These are phyloP conservation scores for Penicillium arizonense DNA, from an alignment of 495 filamentous ascomycete genomes.

Conservation along the genomic window DNA sequence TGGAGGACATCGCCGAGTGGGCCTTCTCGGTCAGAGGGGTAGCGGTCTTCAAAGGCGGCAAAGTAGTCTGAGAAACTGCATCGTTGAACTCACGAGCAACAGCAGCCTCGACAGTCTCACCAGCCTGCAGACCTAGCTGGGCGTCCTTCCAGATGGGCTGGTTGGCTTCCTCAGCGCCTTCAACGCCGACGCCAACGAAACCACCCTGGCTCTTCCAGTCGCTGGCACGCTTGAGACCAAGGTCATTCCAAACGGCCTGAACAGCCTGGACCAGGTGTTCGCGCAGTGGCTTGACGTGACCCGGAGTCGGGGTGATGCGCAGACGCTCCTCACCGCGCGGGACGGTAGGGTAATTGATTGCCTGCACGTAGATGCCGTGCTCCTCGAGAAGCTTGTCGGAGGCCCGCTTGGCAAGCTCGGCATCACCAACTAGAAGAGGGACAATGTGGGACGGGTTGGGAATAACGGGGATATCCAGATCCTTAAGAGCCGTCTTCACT, in stretches of 20 bases:
- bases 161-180: conserved; percentile 53
- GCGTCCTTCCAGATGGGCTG: conserved; percentile 82
- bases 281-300: conserved; percentile 77
- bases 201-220: conserved; percentile 91
- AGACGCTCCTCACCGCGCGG: conserved; percentile 94
- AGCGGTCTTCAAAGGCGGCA: conserved; percentile 30
- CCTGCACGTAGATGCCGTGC: conserved; percentile 93
- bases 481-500: conserved; percentile 76
- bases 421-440: conserved; percentile 89
- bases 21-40: conserved; percentile 21
- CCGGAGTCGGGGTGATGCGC: conserved; percentile 92
- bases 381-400: conserved; percentile 84
- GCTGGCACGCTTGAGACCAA: conserved; percentile 85
- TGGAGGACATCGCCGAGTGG: conserved; percentile 24
- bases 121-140: conserved; percentile 70
- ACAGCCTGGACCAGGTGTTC: conserved; percentile 83
- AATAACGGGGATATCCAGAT: conserved; percentile 90
- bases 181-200: conserved; percentile 86
- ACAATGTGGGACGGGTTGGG: conserved; percentile 97
- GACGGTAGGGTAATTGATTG: conserved; percentile 98
- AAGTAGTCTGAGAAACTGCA: conserved; percentile 13
- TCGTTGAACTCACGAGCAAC: conserved; percentile 37
- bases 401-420: conserved; percentile 87
- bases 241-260: conserved; percentile 79
- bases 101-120: conserved; percentile 35